Evolutionary conservation across 2,329 filamentous ascomycete genomes (phyloP).

Genomic region (Alternaria arborescens): DNA sequence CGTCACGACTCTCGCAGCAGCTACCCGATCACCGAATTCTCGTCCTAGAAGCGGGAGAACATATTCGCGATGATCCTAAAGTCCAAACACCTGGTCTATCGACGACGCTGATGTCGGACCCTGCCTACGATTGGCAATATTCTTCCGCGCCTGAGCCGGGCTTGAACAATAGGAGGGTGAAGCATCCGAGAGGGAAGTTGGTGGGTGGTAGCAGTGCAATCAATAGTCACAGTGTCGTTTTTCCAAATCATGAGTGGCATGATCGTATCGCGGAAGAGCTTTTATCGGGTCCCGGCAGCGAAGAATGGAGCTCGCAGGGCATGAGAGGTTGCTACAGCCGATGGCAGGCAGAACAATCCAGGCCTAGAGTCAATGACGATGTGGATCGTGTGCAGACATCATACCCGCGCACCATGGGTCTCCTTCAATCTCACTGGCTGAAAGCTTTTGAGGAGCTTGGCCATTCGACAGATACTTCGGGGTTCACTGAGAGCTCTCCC

Average conservation of each 20-base stretch:
- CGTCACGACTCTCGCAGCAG: slow-evolving; percentile 28
- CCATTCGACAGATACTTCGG: slow-evolving; percentile 15
- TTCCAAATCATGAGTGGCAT: slow-evolving; percentile 29
- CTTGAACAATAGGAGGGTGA: slow-evolving; percentile 21
- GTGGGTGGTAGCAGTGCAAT: slow-evolving; percentile 32
- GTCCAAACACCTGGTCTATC: slow-evolving; percentile 25
- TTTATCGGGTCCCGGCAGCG: slow-evolving; percentile 15
- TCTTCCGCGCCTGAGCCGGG: slow-evolving; percentile 20
- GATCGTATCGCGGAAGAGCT: slow-evolving; percentile 25
- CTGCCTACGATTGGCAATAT: slow-evolving; percentile 25
- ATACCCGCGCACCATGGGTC: slow-evolving; percentile 21
- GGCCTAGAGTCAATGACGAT: slow-evolving; percentile 1
- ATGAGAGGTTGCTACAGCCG: slow-evolving; percentile 27
- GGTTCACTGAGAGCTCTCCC: slow-evolving; percentile 18
- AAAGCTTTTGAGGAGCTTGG: slow-evolving; percentile 30
- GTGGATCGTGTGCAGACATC: slow-evolving; percentile 22
- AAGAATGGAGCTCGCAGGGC: slow-evolving; percentile 19
- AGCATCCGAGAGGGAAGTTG: slow-evolving; percentile 29
- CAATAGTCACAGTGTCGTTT: slow-evolving; percentile 32
- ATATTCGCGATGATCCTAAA: slow-evolving; percentile 25
- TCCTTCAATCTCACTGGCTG: slow-evolving; percentile 23
- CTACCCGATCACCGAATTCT: slow-evolving; percentile 21
- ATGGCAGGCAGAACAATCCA: slow-evolving; percentile 18
- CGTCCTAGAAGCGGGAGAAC: slow-evolving; percentile 28
- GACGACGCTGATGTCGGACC: slow-evolving; percentile 14